phyloP scores from a whole-genome alignment of 2,329 filamentous ascomycete genomes.

The Aspergillus neoniger region DNA sequence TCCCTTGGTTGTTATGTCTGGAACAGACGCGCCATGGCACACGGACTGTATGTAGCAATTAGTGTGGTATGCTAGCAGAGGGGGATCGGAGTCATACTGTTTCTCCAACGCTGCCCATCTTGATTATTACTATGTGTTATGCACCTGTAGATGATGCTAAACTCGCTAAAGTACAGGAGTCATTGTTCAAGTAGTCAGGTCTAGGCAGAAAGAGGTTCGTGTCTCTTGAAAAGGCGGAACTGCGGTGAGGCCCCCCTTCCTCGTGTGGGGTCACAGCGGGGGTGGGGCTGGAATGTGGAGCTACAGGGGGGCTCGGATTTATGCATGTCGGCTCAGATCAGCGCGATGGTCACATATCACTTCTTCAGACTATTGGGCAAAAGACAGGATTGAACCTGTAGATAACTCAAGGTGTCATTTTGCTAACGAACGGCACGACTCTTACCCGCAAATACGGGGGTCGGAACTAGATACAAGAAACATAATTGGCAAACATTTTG shows the following conservation, averaged over 20 bases:
- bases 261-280: background rate
- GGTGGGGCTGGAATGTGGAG: background rate
- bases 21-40: slow-evolving; percentile 19
- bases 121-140: background rate
- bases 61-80: no score
- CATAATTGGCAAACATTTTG: no score
- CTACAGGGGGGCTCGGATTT: background rate
- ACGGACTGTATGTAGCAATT: background rate
- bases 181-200: background rate
- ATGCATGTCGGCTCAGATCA: no score
- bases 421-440: no score
- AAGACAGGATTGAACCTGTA: no score
- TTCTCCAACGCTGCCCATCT: background rate
- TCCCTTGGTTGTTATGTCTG: slow-evolving; percentile 22
- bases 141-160: background rate
- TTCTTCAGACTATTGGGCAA: no score
- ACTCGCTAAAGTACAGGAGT: no score
- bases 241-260: background rate
- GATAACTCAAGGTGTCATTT: no score
- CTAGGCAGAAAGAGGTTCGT: background rate
- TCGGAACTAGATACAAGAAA: no score
- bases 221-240: background rate
- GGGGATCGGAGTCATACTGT: background rate
- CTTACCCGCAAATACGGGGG: no score
- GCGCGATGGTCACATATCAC: no score